A percentile compares a stretch with the other conserved stretches of the same genome.
phyloP scores from a whole-genome alignment of 192 early-diverging fungal genomes.

The Chytriomyces sp. region DNA sequence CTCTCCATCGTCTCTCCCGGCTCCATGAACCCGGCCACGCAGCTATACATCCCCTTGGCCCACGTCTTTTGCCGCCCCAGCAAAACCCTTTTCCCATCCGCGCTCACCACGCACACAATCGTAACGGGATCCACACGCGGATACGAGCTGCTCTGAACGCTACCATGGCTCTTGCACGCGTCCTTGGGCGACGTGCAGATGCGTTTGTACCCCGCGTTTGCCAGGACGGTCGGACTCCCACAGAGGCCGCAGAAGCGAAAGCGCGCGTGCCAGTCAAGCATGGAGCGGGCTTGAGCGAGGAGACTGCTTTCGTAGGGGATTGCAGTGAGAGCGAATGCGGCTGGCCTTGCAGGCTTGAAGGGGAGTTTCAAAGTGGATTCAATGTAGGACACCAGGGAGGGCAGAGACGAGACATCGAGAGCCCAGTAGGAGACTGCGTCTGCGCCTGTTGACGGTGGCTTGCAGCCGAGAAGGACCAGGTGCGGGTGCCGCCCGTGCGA shows the following conservation, averaged over 20 bases:
- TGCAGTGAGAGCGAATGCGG: slow-evolving; percentile 16
- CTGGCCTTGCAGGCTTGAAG: slow-evolving; percentile 17
- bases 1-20: slow-evolving; percentile 54
- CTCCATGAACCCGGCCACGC: slow-evolving; percentile 53
- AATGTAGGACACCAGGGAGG: not conserved
- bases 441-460: not conserved
- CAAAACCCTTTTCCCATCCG: slow-evolving; percentile 39
- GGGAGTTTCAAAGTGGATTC: not conserved
- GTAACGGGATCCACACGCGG: slow-evolving; percentile 63
- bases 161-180: slow-evolving; percentile 28
- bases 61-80: slow-evolving; percentile 55
- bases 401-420: not conserved
- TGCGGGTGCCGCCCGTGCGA: not conserved
- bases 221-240: slow-evolving; percentile 27
- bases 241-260: slow-evolving; percentile 51
- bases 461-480: slow-evolving; percentile 7
- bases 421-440: no score
- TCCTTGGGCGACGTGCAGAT: slow-evolving; percentile 24
- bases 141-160: slow-evolving; percentile 45
- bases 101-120: slow-evolving; percentile 43
- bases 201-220: slow-evolving; percentile 41
- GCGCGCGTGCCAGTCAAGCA: slow-evolving; percentile 56
- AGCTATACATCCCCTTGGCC: slow-evolving; percentile 49
- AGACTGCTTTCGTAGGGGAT: slow-evolving; percentile 31
- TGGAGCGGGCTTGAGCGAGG: slow-evolving; percentile 44